Evolutionary conservation across 192 early-diverging fungal species (phyloP).

Genomic region (Backusella circina): DNA sequence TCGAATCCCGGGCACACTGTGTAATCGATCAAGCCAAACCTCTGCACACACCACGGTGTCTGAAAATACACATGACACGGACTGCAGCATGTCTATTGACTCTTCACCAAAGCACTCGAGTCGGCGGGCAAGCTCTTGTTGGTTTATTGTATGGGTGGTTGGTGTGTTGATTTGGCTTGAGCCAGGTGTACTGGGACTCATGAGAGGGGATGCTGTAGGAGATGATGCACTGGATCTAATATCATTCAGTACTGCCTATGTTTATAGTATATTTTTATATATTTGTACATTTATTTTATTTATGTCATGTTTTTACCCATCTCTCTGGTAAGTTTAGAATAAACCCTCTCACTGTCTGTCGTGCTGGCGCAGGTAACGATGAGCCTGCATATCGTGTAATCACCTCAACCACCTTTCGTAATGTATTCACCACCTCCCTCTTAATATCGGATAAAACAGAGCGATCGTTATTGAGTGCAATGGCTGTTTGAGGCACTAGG

Average conservation of each 20-base stretch:
- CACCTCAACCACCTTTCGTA: constrained; percentile 83
- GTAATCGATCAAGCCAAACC: constrained; percentile 50
- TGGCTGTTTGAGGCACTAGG: constrained; percentile 13
- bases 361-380: constrained; percentile 77
- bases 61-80: constrained; percentile 61
- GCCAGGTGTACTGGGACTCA: neutral
- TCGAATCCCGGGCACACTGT: constrained; percentile 22
- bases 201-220: constrained; percentile 24
- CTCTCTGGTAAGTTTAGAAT: constrained; percentile 79
- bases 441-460: constrained; percentile 36
- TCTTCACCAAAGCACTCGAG: constrained; percentile 70
- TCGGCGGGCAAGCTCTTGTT: constrained; percentile 55
- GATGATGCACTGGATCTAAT: constrained; percentile 30
- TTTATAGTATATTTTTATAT: neutral
- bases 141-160: neutral
- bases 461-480: constrained; percentile 15
- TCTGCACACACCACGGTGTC: constrained; percentile 70
- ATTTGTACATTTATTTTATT: neutral
- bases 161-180: neutral
- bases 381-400: constrained; percentile 84
- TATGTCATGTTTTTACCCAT: constrained; percentile 47
- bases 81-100: constrained; percentile 62
- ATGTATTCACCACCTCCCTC: constrained; percentile 82
- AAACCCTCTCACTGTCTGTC: constrained; percentile 72
- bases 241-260: constrained; percentile 38